Conservation (phyloP, 225 moss, liverwort and hornwort genomes). For the Marchantia paleacea region DNA sequence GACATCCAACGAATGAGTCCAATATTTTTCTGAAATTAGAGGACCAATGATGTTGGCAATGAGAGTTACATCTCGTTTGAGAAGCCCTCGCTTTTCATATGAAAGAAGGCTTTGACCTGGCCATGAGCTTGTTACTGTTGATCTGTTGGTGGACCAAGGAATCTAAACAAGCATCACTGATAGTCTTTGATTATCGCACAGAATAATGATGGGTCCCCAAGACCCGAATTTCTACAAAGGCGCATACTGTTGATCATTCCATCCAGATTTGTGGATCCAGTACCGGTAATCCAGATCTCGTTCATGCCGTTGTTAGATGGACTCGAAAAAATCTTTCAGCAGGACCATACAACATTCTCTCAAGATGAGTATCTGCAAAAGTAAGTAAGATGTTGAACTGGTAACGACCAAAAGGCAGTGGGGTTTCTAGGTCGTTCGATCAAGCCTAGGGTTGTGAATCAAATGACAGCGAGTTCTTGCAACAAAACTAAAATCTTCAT, state of each 20-base stretch:
- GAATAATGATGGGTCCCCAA: neutral
- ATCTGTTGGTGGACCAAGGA: no score
- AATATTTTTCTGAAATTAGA: neutral
- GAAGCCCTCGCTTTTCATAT: neutral
- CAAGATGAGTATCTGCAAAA: neutral
- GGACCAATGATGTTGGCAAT: neutral
- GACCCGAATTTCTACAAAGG: neutral
- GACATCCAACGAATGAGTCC: neutral
- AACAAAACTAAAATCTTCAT: neutral
- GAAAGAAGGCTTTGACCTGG: neutral
- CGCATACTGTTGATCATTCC: neutral
- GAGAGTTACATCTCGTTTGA: neutral
- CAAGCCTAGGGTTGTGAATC: neutral
- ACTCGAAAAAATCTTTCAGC: neutral
- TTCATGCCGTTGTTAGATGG: neutral
- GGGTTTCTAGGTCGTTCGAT: neutral
- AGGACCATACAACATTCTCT: neutral
- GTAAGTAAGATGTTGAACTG: neutral
- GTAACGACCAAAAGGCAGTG: neutral
- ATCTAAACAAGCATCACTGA: no score
- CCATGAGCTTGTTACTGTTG: neutral
- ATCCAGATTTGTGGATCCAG: neutral
- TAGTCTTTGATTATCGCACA: no score
- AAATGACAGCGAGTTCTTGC: neutral
- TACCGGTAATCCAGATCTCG: neutral